Conservation (phyloP, 495 filamentous ascomycete species). For the Sordaria brevicollis region DNA sequence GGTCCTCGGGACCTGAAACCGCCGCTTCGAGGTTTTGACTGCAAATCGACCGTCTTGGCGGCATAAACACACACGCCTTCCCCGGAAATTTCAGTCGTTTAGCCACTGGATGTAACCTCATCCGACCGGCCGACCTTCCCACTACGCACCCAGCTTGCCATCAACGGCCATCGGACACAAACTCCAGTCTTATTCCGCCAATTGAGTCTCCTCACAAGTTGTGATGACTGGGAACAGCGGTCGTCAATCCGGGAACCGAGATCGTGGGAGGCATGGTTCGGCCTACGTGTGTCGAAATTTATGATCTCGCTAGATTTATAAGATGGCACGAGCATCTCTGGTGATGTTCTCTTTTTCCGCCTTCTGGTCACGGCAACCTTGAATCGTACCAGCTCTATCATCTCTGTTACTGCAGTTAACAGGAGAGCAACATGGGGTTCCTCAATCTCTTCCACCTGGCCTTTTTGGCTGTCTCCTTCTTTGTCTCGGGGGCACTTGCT, state of each 20-base stretch:
- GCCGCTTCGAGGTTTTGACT: not conserved
- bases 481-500: slow-evolving; percentile 23
- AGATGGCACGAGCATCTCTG: not conserved
- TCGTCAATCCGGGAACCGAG: slow-evolving; percentile 4
- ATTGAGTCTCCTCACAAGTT: slow-evolving; percentile 2
- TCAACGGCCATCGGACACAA: not conserved
- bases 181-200: slow-evolving; percentile 15
- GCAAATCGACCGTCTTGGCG: slow-evolving; percentile 15
- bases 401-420: not conserved
- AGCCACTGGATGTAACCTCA: slow-evolving; percentile 9
- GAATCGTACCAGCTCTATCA: not conserved
- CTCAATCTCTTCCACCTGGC: slow-evolving; percentile 9
- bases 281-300: not conserved
- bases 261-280: not conserved
- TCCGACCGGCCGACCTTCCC: not conserved
- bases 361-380: not conserved
- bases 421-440: slow-evolving; percentile 11
- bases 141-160: not conserved
- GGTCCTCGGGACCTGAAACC: not conserved
- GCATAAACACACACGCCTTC: slow-evolving; percentile 7
- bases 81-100: not conserved
- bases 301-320: not conserved
- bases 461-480: slow-evolving; percentile 18
- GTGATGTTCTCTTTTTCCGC: not conserved
- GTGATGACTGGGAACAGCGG: slow-evolving; percentile 3